phyloP scores from a whole-genome alignment of 2,329 filamentous ascomycete genomes.

The Arthrinium puccinioides region DNA sequence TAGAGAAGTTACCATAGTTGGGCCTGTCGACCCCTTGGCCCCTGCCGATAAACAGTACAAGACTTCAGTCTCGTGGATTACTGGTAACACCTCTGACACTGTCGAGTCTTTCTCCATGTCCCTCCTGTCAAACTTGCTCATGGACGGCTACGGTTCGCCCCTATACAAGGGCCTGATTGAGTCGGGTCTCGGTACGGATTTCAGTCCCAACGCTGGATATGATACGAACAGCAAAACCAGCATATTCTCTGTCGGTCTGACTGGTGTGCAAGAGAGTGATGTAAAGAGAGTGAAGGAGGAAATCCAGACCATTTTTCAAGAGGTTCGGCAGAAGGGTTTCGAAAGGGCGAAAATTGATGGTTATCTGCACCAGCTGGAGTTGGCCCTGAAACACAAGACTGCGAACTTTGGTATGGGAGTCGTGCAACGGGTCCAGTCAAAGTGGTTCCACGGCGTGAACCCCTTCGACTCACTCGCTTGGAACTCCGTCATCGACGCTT shows the following conservation, averaged over 20 bases:
- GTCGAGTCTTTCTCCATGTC: slow-evolving; percentile 84
- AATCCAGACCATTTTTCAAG: slow-evolving; percentile 64
- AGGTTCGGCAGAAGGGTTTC: slow-evolving; percentile 70
- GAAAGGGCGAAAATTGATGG: slow-evolving; percentile 88
- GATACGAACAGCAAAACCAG: slow-evolving; percentile 70
- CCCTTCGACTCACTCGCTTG: slow-evolving; percentile 87
- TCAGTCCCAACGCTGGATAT: slow-evolving; percentile 90
- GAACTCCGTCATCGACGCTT: slow-evolving; percentile 80
- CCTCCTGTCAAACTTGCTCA: slow-evolving; percentile 73
- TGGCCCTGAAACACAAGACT: slow-evolving; percentile 93
- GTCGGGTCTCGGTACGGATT: slow-evolving; percentile 83
- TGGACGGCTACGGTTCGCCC: slow-evolving; percentile 93
- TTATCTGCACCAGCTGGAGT: slow-evolving; percentile 85
- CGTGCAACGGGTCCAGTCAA: slow-evolving; percentile 79
- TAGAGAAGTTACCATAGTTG: slow-evolving; percentile 61
- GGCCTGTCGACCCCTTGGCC: slow-evolving; percentile 80
- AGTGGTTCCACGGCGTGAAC: slow-evolving; percentile 94
- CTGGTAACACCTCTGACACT: slow-evolving; percentile 74
- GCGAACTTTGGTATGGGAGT: slow-evolving; percentile 90
- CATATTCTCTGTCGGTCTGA: slow-evolving; percentile 86
- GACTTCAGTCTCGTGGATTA: slow-evolving; percentile 88
- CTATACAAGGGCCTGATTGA: slow-evolving; percentile 86
- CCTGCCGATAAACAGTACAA: slow-evolving; percentile 85
- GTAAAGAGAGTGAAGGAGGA: slow-evolving; percentile 69
- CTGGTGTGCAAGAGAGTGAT: slow-evolving; percentile 77